Percentiles rank a stretch among this genome's conserved stretches.
These are phyloP conservation scores for Thelonectria blattea DNA, from an alignment of 2,329 filamentous ascomycete species.

Conservation along the genomic window DNA sequence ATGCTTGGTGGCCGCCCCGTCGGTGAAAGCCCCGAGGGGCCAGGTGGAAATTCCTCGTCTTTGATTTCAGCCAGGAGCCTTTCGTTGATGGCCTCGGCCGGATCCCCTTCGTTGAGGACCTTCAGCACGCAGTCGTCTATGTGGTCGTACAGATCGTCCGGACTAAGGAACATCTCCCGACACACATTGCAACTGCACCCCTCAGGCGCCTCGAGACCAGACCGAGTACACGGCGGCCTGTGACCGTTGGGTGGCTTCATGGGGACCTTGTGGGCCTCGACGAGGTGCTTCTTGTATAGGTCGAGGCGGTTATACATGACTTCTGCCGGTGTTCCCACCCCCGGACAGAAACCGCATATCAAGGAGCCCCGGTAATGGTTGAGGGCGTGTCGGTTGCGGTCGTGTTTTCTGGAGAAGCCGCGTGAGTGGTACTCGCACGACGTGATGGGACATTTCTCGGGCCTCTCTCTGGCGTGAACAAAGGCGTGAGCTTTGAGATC, in stretches of 20 bases:
- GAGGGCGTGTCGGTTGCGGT: not conserved
- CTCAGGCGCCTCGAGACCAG: not conserved
- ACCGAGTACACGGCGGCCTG: not conserved
- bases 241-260: constrained; percentile 1
- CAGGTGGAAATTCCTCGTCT: not conserved
- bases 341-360: constrained; percentile 1
- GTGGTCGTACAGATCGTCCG: constrained; percentile 2
- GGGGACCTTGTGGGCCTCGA: not conserved
- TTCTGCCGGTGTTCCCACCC: not conserved
- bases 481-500: constrained; percentile 2
- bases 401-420: constrained; percentile 6
- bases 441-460: constrained; percentile 5
- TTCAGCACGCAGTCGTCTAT: constrained; percentile 2
- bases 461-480: constrained; percentile 1
- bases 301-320: constrained; percentile 1
- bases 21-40: not conserved
- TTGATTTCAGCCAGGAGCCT: not conserved
- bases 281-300: constrained; percentile 2
- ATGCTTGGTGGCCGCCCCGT: no score
- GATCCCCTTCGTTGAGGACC: not conserved
- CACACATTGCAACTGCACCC: not conserved
- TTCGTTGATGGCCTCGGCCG: not conserved
- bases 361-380: constrained; percentile 4
- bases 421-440: not conserved
- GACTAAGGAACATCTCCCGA: not conserved